A percentile compares a stretch with the other conserved stretches of the same genome.
These are phyloP conservation scores for Ochetophila trinervis DNA, from an alignment of 306 rosid species.

Conservation along the genomic window DNA sequence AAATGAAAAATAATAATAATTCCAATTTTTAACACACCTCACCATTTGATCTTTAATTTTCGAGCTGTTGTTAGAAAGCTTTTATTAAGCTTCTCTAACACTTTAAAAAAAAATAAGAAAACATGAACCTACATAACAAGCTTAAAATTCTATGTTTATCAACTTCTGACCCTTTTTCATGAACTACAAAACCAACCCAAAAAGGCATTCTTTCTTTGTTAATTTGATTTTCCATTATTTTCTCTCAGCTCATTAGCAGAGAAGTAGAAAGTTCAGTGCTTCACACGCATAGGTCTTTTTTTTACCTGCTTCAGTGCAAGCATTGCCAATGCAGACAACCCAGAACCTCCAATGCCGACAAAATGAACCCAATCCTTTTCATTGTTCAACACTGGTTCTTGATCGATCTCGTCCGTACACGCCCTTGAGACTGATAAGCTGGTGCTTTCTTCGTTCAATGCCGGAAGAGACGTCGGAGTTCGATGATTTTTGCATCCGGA, in stretches of 20 bases:
- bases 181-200: no score
- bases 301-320: constrained; percentile 33
- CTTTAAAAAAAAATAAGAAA: no score
- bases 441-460: background rate
- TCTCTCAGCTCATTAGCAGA: background rate
- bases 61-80: no score
- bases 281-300: background rate
- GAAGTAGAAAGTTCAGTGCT: background rate
- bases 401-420: constrained; percentile 11
- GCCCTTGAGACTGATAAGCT: constrained; percentile 9
- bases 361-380: constrained; percentile 30
- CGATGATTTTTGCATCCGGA: background rate
- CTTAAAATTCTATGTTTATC: no score
- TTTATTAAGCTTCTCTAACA: no score
- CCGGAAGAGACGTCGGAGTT: background rate
- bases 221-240: background rate
- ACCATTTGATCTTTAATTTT: no score
- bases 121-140: no score
- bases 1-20: background rate
- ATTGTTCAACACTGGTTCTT: background rate
- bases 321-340: constrained; percentile 34
- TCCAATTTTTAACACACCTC: no score
- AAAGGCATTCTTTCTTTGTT: background rate
- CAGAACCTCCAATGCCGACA: constrained; percentile 41
- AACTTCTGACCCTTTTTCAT: no score